Evolutionary conservation across 768 basidiomycete species (phyloP).

Genomic region (Trametes cinnabarina): DNA sequence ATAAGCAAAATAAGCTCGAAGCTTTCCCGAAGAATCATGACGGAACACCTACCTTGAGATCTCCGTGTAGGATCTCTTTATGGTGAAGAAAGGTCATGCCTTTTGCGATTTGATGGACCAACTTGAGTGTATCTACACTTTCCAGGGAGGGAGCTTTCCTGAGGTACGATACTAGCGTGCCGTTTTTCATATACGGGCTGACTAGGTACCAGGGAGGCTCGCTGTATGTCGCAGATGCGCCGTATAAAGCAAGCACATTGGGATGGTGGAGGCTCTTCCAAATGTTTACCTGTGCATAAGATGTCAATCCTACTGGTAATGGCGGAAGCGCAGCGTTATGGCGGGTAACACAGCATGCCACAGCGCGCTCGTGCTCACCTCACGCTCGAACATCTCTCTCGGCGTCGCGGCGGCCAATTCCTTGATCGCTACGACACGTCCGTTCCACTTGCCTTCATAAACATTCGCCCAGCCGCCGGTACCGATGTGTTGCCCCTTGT

Average conservation of each 20-base stretch:
- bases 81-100: conserved; percentile 82
- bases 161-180: conserved; percentile 61
- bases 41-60: conserved; percentile 60
- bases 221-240: conserved; percentile 69
- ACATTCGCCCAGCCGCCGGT: too few relatives aligned
- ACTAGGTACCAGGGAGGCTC: conserved; percentile 52
- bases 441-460: too few relatives aligned
- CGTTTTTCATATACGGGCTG: conserved; percentile 66
- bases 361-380: background rate
- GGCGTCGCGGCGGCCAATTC: background rate
- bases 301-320: background rate
- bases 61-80: conserved; percentile 70
- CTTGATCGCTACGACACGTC: background rate
- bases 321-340: background rate
- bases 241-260: conserved; percentile 62
- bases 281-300: conserved; percentile 29
- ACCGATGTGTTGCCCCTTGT: too few relatives aligned
- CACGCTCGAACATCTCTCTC: background rate
- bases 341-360: too few relatives aligned
- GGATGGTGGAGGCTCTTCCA: conserved; percentile 69
- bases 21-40: background rate
- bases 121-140: conserved; percentile 50
- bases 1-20: too few relatives aligned
- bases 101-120: conserved; percentile 70
- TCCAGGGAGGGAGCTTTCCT: conserved; percentile 32